These are phyloP conservation scores for Cercospora berteroae DNA, from an alignment of 2,329 filamentous ascomycete genomes.

Conservation along the genomic window DNA sequence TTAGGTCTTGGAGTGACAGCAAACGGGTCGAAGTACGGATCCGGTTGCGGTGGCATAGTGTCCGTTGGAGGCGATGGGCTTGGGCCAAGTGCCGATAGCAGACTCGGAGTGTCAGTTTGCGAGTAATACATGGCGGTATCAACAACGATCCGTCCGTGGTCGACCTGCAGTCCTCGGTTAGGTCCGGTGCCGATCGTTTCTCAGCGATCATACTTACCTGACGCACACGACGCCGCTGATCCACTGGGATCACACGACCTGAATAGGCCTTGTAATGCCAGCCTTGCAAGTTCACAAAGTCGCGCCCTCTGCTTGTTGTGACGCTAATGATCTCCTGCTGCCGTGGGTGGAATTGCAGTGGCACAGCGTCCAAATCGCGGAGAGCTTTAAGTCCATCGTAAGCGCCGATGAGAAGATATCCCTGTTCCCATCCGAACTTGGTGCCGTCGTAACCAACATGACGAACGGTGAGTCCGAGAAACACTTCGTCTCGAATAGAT, in stretches of 20 bases:
- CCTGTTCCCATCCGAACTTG: constrained; percentile 25
- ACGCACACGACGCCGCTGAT: constrained; percentile 5
- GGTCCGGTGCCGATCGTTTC: no score
- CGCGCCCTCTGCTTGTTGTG: constrained; percentile 23
- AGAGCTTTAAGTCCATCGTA: constrained; percentile 26
- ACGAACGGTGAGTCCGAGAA: background rate
- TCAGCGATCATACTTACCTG: background rate
- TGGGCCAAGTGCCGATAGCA: background rate
- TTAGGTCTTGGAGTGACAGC: background rate
- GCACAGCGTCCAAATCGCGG: constrained; percentile 25
- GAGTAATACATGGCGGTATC: constrained; percentile 12
- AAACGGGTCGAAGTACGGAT: background rate
- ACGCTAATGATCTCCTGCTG: constrained; percentile 13
- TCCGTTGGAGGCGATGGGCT: background rate
- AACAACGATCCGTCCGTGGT: constrained; percentile 17
- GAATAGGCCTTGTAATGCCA: constrained; percentile 31
- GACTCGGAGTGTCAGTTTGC: background rate
- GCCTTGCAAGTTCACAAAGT: constrained; percentile 27
- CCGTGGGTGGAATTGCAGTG: constrained; percentile 24
- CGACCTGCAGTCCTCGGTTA: background rate
- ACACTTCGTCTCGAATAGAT: background rate
- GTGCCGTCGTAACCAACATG: constrained; percentile 35
- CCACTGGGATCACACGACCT: constrained; percentile 16
- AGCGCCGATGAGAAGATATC: constrained; percentile 15
- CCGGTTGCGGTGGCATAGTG: background rate